Evolutionary conservation across 2,329 filamentous ascomycete species (phyloP).

Genomic region (Calonectria crousiana): DNA sequence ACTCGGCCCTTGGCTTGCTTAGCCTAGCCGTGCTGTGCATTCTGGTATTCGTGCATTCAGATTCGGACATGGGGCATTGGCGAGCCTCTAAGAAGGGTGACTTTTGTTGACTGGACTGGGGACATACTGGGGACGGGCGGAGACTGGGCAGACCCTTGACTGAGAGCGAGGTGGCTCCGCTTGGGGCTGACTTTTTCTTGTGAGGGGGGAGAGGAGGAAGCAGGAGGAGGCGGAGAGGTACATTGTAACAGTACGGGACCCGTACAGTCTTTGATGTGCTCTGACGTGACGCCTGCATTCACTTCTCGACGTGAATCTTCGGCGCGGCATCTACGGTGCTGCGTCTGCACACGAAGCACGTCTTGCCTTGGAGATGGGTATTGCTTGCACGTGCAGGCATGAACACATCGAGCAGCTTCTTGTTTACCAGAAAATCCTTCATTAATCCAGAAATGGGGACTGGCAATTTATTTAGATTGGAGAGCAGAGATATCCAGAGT

Average conservation of each 20-base stretch:
- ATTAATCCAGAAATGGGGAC: background rate
- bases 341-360: background rate
- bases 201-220: slow-evolving; percentile 22
- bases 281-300: slow-evolving; percentile 26
- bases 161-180: slow-evolving; percentile 16
- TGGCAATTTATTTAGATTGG: slow-evolving; percentile 8
- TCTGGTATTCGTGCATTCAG: slow-evolving; percentile 5
- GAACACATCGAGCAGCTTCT: background rate
- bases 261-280: background rate
- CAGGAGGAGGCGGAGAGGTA: slow-evolving; percentile 10
- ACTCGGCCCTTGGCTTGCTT: slow-evolving; percentile 9
- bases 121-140: slow-evolving; percentile 14
- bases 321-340: background rate
- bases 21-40: slow-evolving; percentile 14
- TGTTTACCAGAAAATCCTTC: slow-evolving; percentile 1
- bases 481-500: background rate
- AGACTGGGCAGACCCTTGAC: slow-evolving; percentile 19
- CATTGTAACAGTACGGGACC: background rate
- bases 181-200: slow-evolving; percentile 19
- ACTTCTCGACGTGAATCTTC: background rate
- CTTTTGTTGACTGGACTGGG: slow-evolving; percentile 24
- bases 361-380: background rate
- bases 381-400: background rate
- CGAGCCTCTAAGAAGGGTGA: background rate
- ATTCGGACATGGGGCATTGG: slow-evolving; percentile 9